These are phyloP conservation scores for Cryptosporidium meleagridis DNA, from an alignment of 169 alveolate genomes.

Conservation along the genomic window DNA sequence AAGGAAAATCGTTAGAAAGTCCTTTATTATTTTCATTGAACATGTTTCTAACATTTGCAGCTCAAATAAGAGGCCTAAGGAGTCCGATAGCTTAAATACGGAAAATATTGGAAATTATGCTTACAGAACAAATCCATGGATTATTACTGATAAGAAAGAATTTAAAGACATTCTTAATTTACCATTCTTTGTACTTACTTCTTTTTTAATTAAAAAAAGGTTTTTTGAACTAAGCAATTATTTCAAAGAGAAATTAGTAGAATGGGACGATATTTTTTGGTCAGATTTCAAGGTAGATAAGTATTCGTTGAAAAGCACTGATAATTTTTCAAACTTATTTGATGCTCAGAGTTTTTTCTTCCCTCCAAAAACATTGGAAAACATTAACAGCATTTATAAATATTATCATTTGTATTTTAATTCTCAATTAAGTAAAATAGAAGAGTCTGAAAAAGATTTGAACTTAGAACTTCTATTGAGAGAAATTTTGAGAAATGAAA, in stretches of 20 bases:
- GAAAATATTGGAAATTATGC: constrained; percentile 21
- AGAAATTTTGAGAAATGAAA: constrained; percentile 17
- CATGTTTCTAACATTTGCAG: constrained; percentile 7
- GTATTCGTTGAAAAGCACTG: not conserved
- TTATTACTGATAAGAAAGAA: constrained; percentile 2
- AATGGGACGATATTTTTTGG: constrained; percentile 66
- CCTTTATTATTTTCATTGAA: constrained; percentile 46
- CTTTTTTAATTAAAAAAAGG: constrained; percentile 35
- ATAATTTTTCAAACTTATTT: not conserved
- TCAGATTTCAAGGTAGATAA: not conserved
- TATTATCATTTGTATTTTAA: constrained; percentile 37
- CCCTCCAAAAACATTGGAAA: constrained; percentile 14
- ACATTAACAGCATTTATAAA: not conserved
- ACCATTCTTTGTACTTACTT: constrained; percentile 30
- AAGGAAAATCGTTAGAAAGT: constrained; percentile 7
- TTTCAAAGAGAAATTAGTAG: constrained; percentile 4
- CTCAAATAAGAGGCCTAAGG: not conserved
- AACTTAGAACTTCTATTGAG: constrained; percentile 5
- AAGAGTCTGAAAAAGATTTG: not conserved
- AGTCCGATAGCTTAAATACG: not conserved
- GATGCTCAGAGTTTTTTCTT: not conserved
- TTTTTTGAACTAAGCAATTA: constrained; percentile 10
- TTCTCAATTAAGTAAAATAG: not conserved
- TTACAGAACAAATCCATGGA: constrained; percentile 28
- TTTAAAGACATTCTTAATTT: constrained; percentile 1